These are phyloP conservation scores for Kodamaea derodonti DNA, from an alignment of 1,139 yeast genomes.

Conservation along the genomic window DNA sequence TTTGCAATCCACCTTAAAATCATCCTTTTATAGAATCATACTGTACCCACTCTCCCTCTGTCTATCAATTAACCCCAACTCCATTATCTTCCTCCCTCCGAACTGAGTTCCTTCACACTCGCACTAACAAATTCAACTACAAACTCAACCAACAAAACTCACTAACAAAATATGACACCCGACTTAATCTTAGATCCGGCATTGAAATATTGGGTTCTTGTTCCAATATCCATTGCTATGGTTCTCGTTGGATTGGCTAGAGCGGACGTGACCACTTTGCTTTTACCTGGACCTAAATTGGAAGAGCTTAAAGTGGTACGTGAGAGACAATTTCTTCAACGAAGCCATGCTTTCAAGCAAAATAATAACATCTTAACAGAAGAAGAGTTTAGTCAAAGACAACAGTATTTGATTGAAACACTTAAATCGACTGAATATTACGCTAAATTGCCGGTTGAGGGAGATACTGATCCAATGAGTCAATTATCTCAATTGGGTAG, in stretches of 20 bases:
- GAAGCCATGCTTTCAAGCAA: constrained; percentile 50
- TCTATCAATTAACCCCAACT: too few relatives aligned
- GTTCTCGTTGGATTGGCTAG: constrained; percentile 82
- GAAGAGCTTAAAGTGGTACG: constrained; percentile 50
- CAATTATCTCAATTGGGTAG: constrained; percentile 69
- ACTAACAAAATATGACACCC: too few relatives aligned
- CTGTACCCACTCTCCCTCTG: too few relatives aligned
- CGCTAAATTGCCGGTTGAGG: constrained; percentile 36
- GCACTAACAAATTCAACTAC: too few relatives aligned
- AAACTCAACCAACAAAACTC: too few relatives aligned
- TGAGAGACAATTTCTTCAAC: constrained; percentile 60
- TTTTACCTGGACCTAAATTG: constrained; percentile 56
- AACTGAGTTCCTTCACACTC: too few relatives aligned
- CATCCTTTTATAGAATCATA: too few relatives aligned
- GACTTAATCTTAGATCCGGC: constrained; percentile 68
- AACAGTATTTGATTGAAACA: constrained; percentile 37
- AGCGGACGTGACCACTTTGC: constrained; percentile 59
- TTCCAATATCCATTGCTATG: constrained; percentile 90
- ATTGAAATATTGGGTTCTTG: constrained; percentile 82
- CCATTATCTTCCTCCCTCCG: too few relatives aligned
- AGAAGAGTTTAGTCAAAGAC: constrained; percentile 48
- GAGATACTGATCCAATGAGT: constrained; percentile 48
- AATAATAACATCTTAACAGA: constrained; percentile 46
- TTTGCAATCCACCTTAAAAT: too few relatives aligned
- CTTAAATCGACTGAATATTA: constrained; percentile 50